phyloP scores from a whole-genome alignment of 1,284 basidiomycete species.

The Malassezia pachydermatis region DNA sequence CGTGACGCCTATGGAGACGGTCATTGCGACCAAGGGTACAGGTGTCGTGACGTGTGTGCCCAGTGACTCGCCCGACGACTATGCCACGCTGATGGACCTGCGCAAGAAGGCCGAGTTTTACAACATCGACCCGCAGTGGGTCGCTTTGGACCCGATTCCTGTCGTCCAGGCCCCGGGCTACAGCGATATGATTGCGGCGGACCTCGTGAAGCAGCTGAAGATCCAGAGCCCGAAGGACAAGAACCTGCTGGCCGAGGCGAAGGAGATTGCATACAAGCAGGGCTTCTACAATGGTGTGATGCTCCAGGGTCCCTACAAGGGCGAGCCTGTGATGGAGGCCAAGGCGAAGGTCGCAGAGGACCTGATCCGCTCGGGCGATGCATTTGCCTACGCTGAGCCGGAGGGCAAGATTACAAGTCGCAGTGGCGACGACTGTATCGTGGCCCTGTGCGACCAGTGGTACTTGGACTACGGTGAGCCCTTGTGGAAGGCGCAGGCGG shows the following conservation, averaged over 20 bases:
- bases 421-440: conserved; percentile 88
- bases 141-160: conserved; percentile 70
- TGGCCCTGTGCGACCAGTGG: conserved; percentile 98
- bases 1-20: conserved; percentile 94
- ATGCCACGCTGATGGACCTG: conserved; percentile 76
- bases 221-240: conserved; percentile 88
- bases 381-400: conserved; percentile 88
- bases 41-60: conserved; percentile 97
- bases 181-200: conserved; percentile 81
- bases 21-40: conserved; percentile 91
- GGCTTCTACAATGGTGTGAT: conserved; percentile 91
- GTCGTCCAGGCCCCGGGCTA: conserved; percentile 81
- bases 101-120: conserved; percentile 96
- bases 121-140: conserved; percentile 86
- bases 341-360: conserved; percentile 76
- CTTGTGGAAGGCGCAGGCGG: conserved; percentile 72
- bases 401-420: conserved; percentile 83
- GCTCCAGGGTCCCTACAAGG: conserved; percentile 79
- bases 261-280: conserved; percentile 96
- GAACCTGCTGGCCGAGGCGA: conserved; percentile 77
- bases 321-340: conserved; percentile 74
- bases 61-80: conserved; percentile 97
- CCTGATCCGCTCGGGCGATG: conserved; percentile 69
- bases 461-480: conserved; percentile 95
- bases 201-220: conserved; percentile 77